A percentile compares a stretch with the other conserved stretches of the same genome.
phyloP scores from a whole-genome alignment of 768 basidiomycete genomes.

The Russula brevipes region DNA sequence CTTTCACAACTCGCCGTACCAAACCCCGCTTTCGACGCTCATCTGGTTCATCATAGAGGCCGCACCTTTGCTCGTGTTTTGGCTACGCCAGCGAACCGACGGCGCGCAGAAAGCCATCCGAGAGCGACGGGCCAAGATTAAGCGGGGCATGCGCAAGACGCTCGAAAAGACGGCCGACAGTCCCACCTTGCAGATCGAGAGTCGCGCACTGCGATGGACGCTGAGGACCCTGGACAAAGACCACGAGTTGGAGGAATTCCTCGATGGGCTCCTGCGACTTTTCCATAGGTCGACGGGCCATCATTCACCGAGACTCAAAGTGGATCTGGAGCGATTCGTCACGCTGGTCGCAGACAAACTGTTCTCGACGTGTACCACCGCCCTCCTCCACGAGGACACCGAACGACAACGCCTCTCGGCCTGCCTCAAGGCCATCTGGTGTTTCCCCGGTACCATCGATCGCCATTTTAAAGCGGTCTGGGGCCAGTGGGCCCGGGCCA shows the following conservation, averaged over 20 bases:
- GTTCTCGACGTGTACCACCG: constrained; percentile 6
- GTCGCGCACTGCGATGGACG: constrained; percentile 8
- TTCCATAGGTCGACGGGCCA: neutral
- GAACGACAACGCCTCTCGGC: constrained; percentile 8
- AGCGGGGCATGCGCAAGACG: constrained; percentile 10
- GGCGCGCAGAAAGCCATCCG: neutral
- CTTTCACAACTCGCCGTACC: constrained; percentile 19
- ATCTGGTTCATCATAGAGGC: constrained; percentile 6
- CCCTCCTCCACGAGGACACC: neutral
- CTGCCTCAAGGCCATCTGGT: constrained; percentile 11
- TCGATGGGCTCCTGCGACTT: constrained; percentile 10
- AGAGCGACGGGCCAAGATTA: constrained; percentile 3
- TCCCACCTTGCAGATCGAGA: neutral
- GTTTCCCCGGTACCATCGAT: neutral
- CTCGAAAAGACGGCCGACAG: constrained; percentile 1
- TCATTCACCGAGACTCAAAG: neutral
- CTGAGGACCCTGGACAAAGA: constrained; percentile 10
- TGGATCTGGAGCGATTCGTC: neutral
- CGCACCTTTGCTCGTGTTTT: constrained; percentile 1
- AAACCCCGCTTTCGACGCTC: constrained; percentile 17
- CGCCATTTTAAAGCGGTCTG: constrained; percentile 6
- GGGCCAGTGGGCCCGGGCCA: neutral
- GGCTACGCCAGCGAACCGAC: neutral
- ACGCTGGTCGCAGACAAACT: neutral
- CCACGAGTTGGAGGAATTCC: constrained; percentile 16